Percentiles rank a stretch among this genome's conserved stretches.
These are phyloP conservation scores for Asparagopsis taxiformis DNA, from an alignment of 31 red algal genomes.

Conservation along the genomic window DNA sequence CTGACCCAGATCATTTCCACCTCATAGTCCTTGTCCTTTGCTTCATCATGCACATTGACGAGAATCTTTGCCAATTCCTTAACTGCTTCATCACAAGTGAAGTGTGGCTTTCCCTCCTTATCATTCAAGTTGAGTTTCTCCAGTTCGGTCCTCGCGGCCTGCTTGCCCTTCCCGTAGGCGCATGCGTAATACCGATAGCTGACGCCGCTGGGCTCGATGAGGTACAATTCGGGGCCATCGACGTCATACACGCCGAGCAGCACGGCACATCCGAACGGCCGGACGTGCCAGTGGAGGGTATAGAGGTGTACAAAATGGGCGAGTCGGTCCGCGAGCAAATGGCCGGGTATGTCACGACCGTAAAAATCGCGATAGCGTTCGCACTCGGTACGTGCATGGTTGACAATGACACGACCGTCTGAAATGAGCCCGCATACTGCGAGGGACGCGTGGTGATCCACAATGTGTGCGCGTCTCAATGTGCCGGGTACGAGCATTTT, in stretches of 20 bases:
- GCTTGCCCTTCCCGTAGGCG: conserved; percentile 93
- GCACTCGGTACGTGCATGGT: conserved; percentile 78
- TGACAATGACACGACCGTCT: conserved; percentile 89
- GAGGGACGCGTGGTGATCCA: conserved; percentile 84
- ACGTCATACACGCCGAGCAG: conserved; percentile 71
- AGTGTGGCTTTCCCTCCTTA: conserved; percentile 12
- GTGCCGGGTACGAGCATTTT: conserved; percentile 87
- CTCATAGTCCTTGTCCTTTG: conserved; percentile 97
- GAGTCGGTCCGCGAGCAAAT: conserved; percentile 88
- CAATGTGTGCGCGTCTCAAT: conserved; percentile 73
- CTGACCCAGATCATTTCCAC: conserved; percentile 93
- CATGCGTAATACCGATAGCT: conserved; percentile 87
- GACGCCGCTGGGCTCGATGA: conserved; percentile 93
- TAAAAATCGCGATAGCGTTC: conserved; percentile 88
- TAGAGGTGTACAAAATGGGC: conserved; percentile 95
- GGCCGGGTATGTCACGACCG: conserved; percentile 75
- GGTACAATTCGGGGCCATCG: conserved; percentile 76
- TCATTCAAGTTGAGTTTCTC: conserved; percentile 89
- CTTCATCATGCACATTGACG: conserved; percentile 82
- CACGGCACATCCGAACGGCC: conserved; percentile 96
- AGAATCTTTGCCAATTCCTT: conserved; percentile 88
- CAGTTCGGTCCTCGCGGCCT: conserved; percentile 83
- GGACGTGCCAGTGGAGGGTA: conserved; percentile 95
- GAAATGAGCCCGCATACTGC: conserved; percentile 84
- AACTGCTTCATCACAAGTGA: conserved; percentile 85